A percentile compares a stretch with the other conserved stretches of the same genome.
phyloP scores from a whole-genome alignment of 139 green algal genomes.

The Bryopsis sp. region DNA sequence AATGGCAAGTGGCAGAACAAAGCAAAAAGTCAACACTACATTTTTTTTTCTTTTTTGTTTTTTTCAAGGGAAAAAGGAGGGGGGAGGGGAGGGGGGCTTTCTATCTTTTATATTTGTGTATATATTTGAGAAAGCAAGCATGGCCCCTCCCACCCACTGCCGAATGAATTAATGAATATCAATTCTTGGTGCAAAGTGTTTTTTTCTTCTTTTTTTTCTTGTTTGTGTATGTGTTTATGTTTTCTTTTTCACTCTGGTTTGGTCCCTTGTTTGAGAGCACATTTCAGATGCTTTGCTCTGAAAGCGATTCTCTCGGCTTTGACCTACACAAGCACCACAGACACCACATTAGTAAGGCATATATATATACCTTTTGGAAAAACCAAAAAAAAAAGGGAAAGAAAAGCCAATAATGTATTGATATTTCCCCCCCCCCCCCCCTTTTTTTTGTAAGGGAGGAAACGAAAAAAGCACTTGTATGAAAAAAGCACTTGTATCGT shows the following conservation, averaged over 20 bases:
- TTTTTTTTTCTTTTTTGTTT: too few relatives aligned
- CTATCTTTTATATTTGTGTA: too few relatives aligned
- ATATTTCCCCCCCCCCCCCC: not conserved
- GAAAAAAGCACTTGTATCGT: not conserved
- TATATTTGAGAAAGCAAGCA: too few relatives aligned
- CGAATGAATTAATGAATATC: too few relatives aligned
- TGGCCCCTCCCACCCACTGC: too few relatives aligned
- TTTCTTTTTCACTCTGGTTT: not conserved
- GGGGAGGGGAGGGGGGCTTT: too few relatives aligned
- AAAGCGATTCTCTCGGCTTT: conserved; percentile 11
- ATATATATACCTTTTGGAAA: not conserved
- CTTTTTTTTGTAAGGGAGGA: not conserved
- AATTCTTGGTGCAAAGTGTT: not conserved
- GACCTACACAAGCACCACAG: conserved; percentile 4
- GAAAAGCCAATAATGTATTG: not conserved
- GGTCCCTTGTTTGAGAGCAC: not conserved
- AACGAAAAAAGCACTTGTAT: not conserved
- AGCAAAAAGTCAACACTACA: too few relatives aligned
- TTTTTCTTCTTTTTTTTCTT: not conserved
- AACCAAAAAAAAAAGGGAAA: not conserved
- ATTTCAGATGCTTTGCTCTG: not conserved
- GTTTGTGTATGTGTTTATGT: not conserved
- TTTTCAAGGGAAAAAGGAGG: too few relatives aligned
- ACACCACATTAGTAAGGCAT: too few relatives aligned
- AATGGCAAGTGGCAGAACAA: too few relatives aligned